Evolutionary conservation across 2,329 filamentous ascomycete genomes (phyloP), one percentile per base, ranked within the genome.

Genomic region (Ceratocystis smalleyi): DNA sequence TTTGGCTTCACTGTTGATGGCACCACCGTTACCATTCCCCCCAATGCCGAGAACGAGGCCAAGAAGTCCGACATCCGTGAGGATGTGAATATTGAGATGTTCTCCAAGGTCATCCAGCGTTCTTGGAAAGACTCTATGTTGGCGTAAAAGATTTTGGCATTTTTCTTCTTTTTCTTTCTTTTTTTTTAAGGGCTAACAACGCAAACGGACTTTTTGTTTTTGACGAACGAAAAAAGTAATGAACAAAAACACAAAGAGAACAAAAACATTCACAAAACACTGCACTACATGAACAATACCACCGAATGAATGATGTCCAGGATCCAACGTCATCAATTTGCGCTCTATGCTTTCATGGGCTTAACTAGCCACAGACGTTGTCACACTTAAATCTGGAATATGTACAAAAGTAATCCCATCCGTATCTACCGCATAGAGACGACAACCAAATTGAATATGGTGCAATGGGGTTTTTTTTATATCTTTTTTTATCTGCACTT

Each of bases 31-130:
- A 83, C 83, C 74, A 83, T 99, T 65, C 94, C 94, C 64, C 79
- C 86, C 72, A 99, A 99, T 79, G 89, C 94, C 73, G 94, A 99
- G 77, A 96, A 96, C 75, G 92, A 97, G 83, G 94, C 91, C 55
- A 90, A 95, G 80, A 94, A 94, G 75, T 87, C 91, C 49, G 88
- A 96, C 75, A 95, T 96, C 72, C 84, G 91, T 71, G 94, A 99
- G 80, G 91, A 94, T 69, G 94, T 99, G 72, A 90, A 88, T 76
- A 86, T 95, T 67, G 89, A 94, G 70, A 90, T 90, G 78, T 91
- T 91, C 75, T 79, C 83, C 62, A 81, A 89, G 69, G 85, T 95
- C 67, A 84, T 96, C 68, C 82, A 87, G 75, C 82, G 91, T 72
- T 87, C 89, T 61, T 96, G 91, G 80, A 91, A 96, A 78, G 88